These are phyloP conservation scores for Talaromyces funiculosus DNA, from an alignment of 2,329 filamentous ascomycete genomes.

Conservation along the genomic window DNA sequence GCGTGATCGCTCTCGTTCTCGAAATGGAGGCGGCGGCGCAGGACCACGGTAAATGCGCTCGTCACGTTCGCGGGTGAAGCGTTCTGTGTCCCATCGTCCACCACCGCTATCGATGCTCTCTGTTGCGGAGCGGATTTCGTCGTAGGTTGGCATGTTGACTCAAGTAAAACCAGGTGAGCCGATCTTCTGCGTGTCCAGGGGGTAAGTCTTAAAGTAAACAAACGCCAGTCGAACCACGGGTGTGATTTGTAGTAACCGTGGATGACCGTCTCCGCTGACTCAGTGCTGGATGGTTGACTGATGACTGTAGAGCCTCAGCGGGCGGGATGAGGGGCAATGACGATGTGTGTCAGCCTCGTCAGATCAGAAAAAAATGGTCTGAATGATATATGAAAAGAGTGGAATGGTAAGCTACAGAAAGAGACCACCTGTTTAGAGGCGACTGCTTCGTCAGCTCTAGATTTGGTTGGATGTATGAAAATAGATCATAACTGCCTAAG, in stretches of 20 bases:
- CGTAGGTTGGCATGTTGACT: slow-evolving; percentile 31
- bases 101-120: slow-evolving; percentile 20
- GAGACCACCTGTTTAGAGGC: background rate
- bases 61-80: slow-evolving; percentile 40
- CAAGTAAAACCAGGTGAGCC: background rate
- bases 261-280: slow-evolving; percentile 14
- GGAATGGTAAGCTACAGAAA: background rate
- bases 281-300: background rate
- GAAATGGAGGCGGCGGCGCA: slow-evolving; percentile 17
- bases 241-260: slow-evolving; percentile 11
- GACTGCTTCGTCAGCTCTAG: background rate
- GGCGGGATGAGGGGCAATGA: slow-evolving; percentile 1
- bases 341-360: background rate
- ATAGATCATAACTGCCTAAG: background rate
- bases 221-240: slow-evolving; percentile 11
- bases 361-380: background rate
- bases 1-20: slow-evolving; percentile 14
- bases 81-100: slow-evolving; percentile 36
- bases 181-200: too few species aligned
- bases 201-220: background rate
- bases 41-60: slow-evolving; percentile 33
- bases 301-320: background rate
- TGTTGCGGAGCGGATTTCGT: slow-evolving; percentile 28
- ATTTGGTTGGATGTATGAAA: background rate
- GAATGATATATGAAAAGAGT: background rate